Conservation (phyloP, 768 basidiomycete species). For the Chalciporus piperatus region DNA sequence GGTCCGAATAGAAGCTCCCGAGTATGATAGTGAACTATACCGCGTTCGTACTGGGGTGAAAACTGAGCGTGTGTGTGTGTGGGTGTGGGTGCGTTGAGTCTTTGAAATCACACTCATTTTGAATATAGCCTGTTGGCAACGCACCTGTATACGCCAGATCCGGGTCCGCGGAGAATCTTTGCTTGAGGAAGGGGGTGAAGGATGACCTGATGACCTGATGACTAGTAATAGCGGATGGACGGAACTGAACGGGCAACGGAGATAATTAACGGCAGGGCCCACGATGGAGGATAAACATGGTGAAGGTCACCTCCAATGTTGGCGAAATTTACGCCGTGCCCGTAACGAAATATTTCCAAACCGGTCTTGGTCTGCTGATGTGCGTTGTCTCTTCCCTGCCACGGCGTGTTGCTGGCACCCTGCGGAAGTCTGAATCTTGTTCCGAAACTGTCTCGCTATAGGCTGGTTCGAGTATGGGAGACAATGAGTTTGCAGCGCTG, state of each 20-base stretch:
- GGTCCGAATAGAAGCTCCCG: not conserved
- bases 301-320: not conserved
- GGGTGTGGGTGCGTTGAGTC: not conserved
- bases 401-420: conserved; percentile 12
- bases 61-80: too few species aligned
- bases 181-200: not conserved
- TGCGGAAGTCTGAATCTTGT: conserved; percentile 3
- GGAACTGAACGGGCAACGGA: conserved; percentile 23
- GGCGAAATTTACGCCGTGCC: conserved; percentile 4
- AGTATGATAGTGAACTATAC: not conserved
- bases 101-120: not conserved
- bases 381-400: conserved; percentile 15
- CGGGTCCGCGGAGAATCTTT: not conserved
- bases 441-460: conserved; percentile 5
- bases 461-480: not conserved
- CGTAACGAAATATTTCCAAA: conserved; percentile 13
- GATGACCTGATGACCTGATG: not conserved
- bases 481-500: not conserved
- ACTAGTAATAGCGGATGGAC: conserved; percentile 1
- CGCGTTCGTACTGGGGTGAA: not conserved
- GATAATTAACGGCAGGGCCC: conserved; percentile 16
- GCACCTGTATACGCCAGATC: conserved; percentile 1
- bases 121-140: conserved; percentile 3
- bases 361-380: not conserved
- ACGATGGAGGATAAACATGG: conserved; percentile 7